Conservation (phyloP, 2,329 filamentous ascomycete species). For the Aspergillus awamori region DNA sequence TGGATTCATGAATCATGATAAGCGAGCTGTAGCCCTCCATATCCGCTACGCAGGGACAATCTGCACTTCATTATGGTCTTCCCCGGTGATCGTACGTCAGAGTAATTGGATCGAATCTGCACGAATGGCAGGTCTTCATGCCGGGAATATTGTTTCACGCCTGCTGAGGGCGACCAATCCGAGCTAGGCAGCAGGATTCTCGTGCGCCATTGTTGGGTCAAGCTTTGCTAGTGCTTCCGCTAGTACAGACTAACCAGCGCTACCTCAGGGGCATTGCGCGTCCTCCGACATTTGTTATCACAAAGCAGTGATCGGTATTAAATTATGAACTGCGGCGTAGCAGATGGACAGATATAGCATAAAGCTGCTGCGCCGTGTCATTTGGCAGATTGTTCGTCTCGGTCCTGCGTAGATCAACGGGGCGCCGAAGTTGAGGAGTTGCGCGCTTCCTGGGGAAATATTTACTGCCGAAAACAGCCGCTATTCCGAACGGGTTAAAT, state of each 20-base stretch:
- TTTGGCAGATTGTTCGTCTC: no score
- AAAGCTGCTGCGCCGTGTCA: no score
- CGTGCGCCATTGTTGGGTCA: neutral
- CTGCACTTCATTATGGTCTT: no score
- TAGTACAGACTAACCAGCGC: neutral
- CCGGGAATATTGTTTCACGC: neutral
- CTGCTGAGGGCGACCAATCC: neutral
- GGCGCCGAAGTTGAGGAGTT: no score
- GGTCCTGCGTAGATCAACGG: no score
- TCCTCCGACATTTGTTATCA: neutral
- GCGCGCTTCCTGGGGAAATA: no score
- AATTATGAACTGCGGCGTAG: no score
- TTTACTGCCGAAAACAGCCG: no score
- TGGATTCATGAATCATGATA: neutral
- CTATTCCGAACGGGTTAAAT: no score
- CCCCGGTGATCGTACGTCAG: no score
- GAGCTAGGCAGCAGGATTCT: constrained; percentile 8
- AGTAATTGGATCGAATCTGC: neutral
- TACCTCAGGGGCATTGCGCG: constrained; percentile 11
- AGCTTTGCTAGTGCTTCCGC: constrained; percentile 9
- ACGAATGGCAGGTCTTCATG: neutral
- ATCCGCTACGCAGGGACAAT: no score
- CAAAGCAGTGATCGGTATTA: neutral
- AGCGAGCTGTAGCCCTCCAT: neutral
- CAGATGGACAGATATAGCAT: no score